Conservation (phyloP, 139 green algal genomes). For the Chlamydomonas sphaeroides region DNA sequence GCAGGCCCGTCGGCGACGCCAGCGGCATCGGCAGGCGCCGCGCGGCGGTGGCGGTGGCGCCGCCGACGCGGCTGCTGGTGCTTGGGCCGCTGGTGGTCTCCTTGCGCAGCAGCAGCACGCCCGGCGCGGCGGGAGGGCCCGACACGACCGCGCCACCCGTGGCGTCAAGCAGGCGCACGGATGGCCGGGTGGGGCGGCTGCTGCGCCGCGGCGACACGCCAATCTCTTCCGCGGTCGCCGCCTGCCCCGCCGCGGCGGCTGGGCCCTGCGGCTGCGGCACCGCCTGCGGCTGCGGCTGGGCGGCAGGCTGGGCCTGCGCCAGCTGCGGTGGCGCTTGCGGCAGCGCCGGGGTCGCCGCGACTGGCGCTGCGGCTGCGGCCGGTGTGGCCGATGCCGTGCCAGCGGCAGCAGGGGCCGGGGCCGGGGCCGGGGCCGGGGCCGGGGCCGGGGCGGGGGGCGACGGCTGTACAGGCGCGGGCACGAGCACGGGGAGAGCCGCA, state of each 20-base stretch:
- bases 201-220: conserved; percentile 8
- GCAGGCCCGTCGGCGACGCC: conserved; percentile 1
- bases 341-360: too few species aligned
- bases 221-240: not conserved
- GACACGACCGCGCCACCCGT: not conserved
- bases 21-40: not conserved
- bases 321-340: not conserved
- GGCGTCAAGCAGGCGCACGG: not conserved
- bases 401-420: too few species aligned
- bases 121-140: not conserved
- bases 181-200: conserved; percentile 17
- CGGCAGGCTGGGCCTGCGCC: too few species aligned
- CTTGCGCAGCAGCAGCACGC: conserved; percentile 23
- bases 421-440: too few species aligned
- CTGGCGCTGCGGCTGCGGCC: too few species aligned
- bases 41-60: not conserved
- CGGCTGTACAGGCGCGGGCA: not conserved
- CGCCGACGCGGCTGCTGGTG: not conserved
- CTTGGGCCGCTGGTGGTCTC: conserved; percentile 30
- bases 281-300: not conserved
- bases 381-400: too few species aligned
- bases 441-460: not conserved
- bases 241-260: not conserved
- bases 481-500: not conserved
- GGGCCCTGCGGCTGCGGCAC: not conserved